Conservation (phyloP, 2,329 filamentous ascomycete species). For the Neoscytalidium dimidiatum region DNA sequence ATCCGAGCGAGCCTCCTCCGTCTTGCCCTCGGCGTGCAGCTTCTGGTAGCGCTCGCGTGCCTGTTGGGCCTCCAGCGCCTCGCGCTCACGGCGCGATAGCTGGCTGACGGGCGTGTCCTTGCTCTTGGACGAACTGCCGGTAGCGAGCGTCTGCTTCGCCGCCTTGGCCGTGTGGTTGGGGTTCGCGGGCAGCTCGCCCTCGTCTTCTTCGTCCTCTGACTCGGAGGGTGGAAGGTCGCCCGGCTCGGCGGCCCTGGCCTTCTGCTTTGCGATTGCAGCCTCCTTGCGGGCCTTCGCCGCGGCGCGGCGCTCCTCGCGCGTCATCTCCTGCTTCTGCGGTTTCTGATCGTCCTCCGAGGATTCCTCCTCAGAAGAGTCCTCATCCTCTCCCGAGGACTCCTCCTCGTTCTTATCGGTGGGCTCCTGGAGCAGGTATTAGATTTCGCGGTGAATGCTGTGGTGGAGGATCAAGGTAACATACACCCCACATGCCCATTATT, state of each 20-base stretch:
- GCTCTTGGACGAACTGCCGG: constrained; percentile 60
- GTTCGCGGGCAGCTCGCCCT: constrained; percentile 76
- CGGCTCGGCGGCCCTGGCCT: constrained; percentile 70
- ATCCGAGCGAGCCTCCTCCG: constrained; percentile 90
- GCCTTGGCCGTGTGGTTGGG: constrained; percentile 77
- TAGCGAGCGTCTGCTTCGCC: constrained; percentile 64
- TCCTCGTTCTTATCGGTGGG: constrained; percentile 53
- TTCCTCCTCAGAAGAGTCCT: constrained; percentile 38
- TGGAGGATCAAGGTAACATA: constrained; percentile 42
- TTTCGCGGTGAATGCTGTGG: neutral
- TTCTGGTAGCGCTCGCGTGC: constrained; percentile 90
- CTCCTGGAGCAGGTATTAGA: constrained; percentile 31
- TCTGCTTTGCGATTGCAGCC: constrained; percentile 78
- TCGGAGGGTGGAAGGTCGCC: constrained; percentile 82
- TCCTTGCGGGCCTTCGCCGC: constrained; percentile 89
- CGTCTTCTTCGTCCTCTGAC: constrained; percentile 60
- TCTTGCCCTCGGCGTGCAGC: constrained; percentile 92
- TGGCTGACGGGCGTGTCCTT: constrained; percentile 49
- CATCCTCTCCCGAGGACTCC: constrained; percentile 39
- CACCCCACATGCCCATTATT: constrained; percentile 83
- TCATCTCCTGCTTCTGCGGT: constrained; percentile 56
- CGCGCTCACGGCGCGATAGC: constrained; percentile 67
- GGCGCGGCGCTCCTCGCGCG: constrained; percentile 84
- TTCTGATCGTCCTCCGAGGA: constrained; percentile 48
- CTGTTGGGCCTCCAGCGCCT: constrained; percentile 83